Base-by-base conservation (phyloP, 2,329 filamentous ascomycete species). In the Aureobasidium sp. region DNA sequence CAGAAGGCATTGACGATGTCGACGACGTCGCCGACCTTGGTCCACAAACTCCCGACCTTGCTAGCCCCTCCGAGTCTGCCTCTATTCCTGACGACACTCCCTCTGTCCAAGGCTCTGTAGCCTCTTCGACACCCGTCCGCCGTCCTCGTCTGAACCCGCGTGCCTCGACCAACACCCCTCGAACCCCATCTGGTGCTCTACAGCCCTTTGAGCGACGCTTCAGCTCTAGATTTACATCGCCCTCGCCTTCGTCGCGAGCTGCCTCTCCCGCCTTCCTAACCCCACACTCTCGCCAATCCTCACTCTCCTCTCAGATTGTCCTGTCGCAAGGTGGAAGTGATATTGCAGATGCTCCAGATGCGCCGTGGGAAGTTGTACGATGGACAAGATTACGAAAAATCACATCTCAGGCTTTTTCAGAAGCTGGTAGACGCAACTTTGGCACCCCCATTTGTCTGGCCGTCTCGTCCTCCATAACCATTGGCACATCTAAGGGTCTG, bases 311-410 rank as follows among this genome's bases (percentile, higher is more conserved):
- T 68, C 85, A 90, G 67, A 75, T 89, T 12, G 70, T 86, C 3
- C 72, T 82, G 15, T 77, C 77, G 39, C 78, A 85, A 62, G 78
- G 81, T 57, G 57, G 57, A 1, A 88, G 89, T 52, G 74, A 76
- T 55, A 74, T 73, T 4, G 66, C 66, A 10, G 72, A 72, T 17
- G 79, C 82, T 26, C 82, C 86, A 3, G 86, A 90, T 61, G 86
- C 90, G 5, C 94, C 94, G 1, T 99, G 94, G 95, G 94, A 99
- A 70, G 91, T 97, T 60, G 89, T 99, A 63, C 84, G 92, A 71
- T 99, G 95, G 95, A 97, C 91, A 1, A 94, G 89, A 71, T 78
- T 99, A 62, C 90, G 87, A 70, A 97, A 95, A 73, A 84, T 99
- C 65, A 91, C 91, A 27, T 86, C 85, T 0, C 91, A 97, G 73